These are phyloP conservation scores for Sophora flavescens DNA, from an alignment of 306 rosid species.

Conservation along the genomic window DNA sequence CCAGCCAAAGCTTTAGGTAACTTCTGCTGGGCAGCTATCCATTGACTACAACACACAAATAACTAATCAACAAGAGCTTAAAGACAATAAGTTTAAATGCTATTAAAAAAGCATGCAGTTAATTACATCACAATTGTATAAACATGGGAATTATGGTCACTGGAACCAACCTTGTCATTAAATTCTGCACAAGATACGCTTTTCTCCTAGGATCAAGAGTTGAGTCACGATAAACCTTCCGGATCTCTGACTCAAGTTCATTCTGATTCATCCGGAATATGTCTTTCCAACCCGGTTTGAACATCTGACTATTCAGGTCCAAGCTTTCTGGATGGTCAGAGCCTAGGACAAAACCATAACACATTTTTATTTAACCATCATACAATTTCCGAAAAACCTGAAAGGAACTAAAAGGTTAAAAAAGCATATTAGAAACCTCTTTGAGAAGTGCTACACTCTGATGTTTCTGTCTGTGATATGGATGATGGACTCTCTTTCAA, in stretches of 20 bases:
- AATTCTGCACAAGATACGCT: constrained; percentile 98
- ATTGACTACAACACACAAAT: constrained; percentile 70
- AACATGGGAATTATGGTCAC: constrained; percentile 27
- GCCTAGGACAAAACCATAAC: constrained; percentile 56
- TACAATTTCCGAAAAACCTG: constrained; percentile 30
- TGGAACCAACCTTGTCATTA: constrained; percentile 87
- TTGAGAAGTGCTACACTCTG: constrained; percentile 60
- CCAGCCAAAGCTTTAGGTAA: constrained; percentile 69
- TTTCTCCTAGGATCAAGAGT: constrained; percentile 99
- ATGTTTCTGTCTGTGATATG: constrained; percentile 59
- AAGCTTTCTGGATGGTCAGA: constrained; percentile 84
- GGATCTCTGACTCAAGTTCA: constrained; percentile 96
- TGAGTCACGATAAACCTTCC: constrained; percentile 92
- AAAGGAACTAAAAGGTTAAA: constrained; percentile 31
- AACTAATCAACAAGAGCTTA: constrained; percentile 41
- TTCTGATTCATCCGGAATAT: constrained; percentile 98
- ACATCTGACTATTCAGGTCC: constrained; percentile 91
- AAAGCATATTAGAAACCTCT: constrained; percentile 62
- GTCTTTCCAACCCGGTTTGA: constrained; percentile 99
- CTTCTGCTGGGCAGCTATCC: constrained; percentile 99
- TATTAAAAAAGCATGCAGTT: constrained; percentile 36
- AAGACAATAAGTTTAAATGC: constrained; percentile 36
- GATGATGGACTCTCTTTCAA: constrained; percentile 86
- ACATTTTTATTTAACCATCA: constrained; percentile 26
- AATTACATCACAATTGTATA: constrained; percentile 38